Percentiles rank a stretch among this genome's conserved stretches.
Conservation (phyloP, 1,284 basidiomycete genomes). For the Cystobasidium pallidum region DNA sequence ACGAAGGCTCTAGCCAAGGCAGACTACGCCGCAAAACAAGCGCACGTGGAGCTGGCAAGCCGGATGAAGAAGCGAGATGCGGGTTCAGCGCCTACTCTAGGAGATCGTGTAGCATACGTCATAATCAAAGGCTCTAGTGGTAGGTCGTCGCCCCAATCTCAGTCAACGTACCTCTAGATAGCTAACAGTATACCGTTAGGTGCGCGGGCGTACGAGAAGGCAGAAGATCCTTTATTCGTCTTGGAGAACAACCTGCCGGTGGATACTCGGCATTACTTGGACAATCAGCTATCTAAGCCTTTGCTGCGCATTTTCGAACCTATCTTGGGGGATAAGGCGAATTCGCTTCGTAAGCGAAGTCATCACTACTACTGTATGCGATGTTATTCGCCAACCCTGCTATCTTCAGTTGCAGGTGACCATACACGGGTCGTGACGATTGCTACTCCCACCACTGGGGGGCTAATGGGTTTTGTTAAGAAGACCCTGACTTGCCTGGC, state of each 20-base stretch:
- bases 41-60: slow-evolving; percentile 90
- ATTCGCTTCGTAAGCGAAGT: slow-evolving; percentile 69
- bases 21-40: slow-evolving; percentile 90
- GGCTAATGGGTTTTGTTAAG: slow-evolving; percentile 95
- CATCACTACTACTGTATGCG: neutral
- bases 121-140: slow-evolving; percentile 94
- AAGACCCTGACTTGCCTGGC: slow-evolving; percentile 90
- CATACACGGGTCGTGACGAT: slow-evolving; percentile 83
- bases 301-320: slow-evolving; percentile 96
- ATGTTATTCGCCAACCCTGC: slow-evolving; percentile 11
- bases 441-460: slow-evolving; percentile 89
- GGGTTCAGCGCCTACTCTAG: slow-evolving; percentile 88
- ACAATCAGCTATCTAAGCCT: slow-evolving; percentile 93
- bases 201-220: slow-evolving; percentile 96
- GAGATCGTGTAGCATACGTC: slow-evolving; percentile 95
- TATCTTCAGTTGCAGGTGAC: slow-evolving; percentile 76
- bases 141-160: slow-evolving; percentile 54
- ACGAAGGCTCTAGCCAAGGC: slow-evolving; percentile 89
- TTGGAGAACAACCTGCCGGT: slow-evolving; percentile 95
- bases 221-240: slow-evolving; percentile 92
- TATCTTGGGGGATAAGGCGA: slow-evolving; percentile 87
- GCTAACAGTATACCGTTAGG: slow-evolving; percentile 60
- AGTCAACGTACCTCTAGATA: neutral
- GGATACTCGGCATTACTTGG: slow-evolving; percentile 94
- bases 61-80: slow-evolving; percentile 94